Conservation (phyloP, 192 early-diverging fungal species). For the Coemansia sp. region DNA sequence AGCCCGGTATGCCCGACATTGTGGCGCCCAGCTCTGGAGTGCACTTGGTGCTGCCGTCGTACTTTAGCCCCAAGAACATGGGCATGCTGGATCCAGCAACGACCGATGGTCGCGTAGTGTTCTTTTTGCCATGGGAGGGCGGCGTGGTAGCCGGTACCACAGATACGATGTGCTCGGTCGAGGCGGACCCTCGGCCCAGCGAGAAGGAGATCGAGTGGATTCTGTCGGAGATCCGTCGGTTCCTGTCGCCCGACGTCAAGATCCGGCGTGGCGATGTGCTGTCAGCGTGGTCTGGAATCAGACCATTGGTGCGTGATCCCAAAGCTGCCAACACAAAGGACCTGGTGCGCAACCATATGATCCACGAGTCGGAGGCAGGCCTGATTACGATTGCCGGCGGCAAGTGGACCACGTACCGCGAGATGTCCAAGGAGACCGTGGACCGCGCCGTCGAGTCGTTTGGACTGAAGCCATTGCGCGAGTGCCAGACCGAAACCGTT, state of each 20-base stretch:
- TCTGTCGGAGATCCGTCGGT: constrained; percentile 85
- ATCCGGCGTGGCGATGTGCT: constrained; percentile 94
- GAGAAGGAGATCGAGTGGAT: constrained; percentile 98
- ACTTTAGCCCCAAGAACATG: constrained; percentile 92
- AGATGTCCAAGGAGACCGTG: constrained; percentile 95
- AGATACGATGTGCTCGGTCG: constrained; percentile 84
- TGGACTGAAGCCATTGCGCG: constrained; percentile 63
- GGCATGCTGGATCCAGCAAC: constrained; percentile 93
- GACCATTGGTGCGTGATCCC: constrained; percentile 95
- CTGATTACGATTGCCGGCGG: constrained; percentile 96
- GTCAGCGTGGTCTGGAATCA: constrained; percentile 98
- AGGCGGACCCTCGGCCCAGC: constrained; percentile 79
- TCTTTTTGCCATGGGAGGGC: constrained; percentile 97
- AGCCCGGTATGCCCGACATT: constrained; percentile 72
- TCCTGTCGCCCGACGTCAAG: constrained; percentile 90
- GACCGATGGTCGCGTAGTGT: constrained; percentile 93
- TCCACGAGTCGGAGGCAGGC: constrained; percentile 77
- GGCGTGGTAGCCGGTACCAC: constrained; percentile 95
- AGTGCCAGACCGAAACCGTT: constrained; percentile 74
- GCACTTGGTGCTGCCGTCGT: constrained; percentile 93
- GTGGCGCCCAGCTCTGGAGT: constrained; percentile 92
- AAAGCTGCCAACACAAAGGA: constrained; percentile 86
- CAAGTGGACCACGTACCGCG: constrained; percentile 98
- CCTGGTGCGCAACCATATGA: constrained; percentile 97
- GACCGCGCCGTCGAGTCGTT: constrained; percentile 82